Conservation (phyloP, 73 alveolate genomes). For the Uronychia setigera region DNA sequence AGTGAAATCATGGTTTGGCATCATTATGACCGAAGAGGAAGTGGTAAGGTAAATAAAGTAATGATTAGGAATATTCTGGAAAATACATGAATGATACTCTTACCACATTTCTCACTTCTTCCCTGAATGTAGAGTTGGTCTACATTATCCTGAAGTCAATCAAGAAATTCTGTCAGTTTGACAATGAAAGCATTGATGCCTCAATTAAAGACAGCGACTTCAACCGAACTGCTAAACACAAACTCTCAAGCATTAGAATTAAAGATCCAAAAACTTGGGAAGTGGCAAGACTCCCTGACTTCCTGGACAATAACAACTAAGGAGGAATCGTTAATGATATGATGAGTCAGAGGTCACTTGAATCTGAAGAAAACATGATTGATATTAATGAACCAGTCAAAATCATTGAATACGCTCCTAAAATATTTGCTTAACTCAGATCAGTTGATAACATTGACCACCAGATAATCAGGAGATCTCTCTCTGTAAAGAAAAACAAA, state of each 20-base stretch:
- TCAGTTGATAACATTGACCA: conserved; percentile 37
- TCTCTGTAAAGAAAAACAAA: conserved; percentile 40
- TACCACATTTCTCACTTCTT: conserved; percentile 61
- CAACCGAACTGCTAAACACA: background rate
- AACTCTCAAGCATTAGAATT: conserved; percentile 41
- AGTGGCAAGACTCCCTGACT: conserved; percentile 51
- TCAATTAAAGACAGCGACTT: background rate
- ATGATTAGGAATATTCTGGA: conserved; percentile 26
- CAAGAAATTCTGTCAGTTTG: conserved; percentile 11
- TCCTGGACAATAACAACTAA: conserved; percentile 4
- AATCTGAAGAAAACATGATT: conserved; percentile 19
- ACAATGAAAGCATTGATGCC: conserved; percentile 12
- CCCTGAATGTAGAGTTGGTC: conserved; percentile 64
- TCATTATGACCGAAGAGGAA: conserved; percentile 30
- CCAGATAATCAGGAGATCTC: conserved; percentile 28
- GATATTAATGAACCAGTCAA: conserved; percentile 57
- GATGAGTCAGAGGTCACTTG: background rate
- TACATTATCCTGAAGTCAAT: conserved; percentile 54
- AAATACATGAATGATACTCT: conserved; percentile 45
- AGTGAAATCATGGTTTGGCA: conserved; percentile 28
- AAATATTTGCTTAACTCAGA: conserved; percentile 43
- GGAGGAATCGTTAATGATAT: background rate
- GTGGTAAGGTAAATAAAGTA: background rate
- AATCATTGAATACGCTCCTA: conserved; percentile 64
- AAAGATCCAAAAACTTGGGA: conserved; percentile 68